phyloP scores from a whole-genome alignment of 2,329 filamentous ascomycete species.

The Scolecobasidium constrictum region DNA sequence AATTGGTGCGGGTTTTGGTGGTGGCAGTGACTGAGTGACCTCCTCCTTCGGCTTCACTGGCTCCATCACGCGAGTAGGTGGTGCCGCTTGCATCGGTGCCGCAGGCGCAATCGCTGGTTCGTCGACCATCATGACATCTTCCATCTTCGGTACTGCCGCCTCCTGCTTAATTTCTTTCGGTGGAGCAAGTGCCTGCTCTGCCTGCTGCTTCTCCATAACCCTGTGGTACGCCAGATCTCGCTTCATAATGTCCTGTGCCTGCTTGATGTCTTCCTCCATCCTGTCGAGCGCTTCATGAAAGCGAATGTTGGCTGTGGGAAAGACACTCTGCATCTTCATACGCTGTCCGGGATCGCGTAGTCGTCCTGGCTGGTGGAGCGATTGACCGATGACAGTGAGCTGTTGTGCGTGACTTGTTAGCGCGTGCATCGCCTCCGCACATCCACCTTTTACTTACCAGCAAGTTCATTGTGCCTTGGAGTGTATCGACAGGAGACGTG shows the following conservation, averaged over 20 bases:
- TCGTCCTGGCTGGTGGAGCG: conserved; percentile 30
- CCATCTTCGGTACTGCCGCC: conserved; percentile 3
- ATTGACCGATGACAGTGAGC: conserved; percentile 34
- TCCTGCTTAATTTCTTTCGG: conserved; percentile 7
- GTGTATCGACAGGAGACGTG: conserved; percentile 3
- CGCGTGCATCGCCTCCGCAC: conserved; percentile 9
- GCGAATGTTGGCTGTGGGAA: conserved; percentile 29
- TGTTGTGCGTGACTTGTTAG: no score
- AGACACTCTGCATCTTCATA: conserved; percentile 22
- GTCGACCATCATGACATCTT: conserved; percentile 11
- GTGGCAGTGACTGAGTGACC: conserved; percentile 2
- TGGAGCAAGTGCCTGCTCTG: not conserved
- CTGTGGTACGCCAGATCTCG: conserved; percentile 19
- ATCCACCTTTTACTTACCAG: conserved; percentile 8
- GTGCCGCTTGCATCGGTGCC: no score
- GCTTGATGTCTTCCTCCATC: conserved; percentile 35
- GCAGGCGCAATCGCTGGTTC: conserved; percentile 8
- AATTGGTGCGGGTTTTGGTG: conserved; percentile 4
- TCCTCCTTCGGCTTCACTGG: conserved; percentile 5
- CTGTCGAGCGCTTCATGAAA: conserved; percentile 43
- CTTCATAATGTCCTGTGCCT: conserved; percentile 20
- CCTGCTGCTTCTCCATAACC: conserved; percentile 5
- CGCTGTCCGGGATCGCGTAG: conserved; percentile 20
- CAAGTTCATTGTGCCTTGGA: conserved; percentile 8
- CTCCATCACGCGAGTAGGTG: no score